These are phyloP conservation scores for Cystobasidiaceae sp. DNA, from an alignment of 1,284 basidiomycete species.

Conservation along the genomic window DNA sequence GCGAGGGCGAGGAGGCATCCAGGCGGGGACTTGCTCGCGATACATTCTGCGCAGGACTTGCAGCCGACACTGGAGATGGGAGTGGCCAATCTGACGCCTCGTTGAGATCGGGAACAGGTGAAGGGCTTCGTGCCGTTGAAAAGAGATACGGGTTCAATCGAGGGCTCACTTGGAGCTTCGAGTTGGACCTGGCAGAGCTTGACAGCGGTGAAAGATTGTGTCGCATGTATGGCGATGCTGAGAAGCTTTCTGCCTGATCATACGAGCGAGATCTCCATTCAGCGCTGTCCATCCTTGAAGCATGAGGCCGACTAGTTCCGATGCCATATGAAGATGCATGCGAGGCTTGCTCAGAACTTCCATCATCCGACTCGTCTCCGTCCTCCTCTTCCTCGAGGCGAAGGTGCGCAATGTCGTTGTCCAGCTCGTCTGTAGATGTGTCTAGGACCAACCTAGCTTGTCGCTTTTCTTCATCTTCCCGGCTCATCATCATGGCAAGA, in stretches of 20 bases:
- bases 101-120: not conserved
- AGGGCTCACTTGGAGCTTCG: conserved; percentile 37
- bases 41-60: not conserved
- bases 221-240: conserved; percentile 12
- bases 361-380: not conserved
- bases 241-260: not conserved
- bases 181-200: not conserved
- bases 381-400: conserved; percentile 33
- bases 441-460: not conserved
- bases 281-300: not conserved
- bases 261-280: not conserved
- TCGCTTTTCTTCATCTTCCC: conserved; percentile 36
- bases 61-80: not conserved
- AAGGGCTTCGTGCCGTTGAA: not conserved
- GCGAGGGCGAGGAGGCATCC: no score
- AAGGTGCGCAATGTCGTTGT: conserved; percentile 31
- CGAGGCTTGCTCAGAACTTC: not conserved
- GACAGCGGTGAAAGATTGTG: conserved; percentile 24
- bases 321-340: conserved; percentile 8
- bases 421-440: conserved; percentile 20
- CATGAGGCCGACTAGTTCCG: not conserved
- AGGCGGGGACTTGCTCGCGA: no score
- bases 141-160: conserved; percentile 23
- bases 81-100: not conserved
- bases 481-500: conserved; percentile 39